Evolutionary conservation across 2,329 filamentous ascomycete genomes (phyloP).

Genomic region (Pyrenophora tritici-repentis): DNA sequence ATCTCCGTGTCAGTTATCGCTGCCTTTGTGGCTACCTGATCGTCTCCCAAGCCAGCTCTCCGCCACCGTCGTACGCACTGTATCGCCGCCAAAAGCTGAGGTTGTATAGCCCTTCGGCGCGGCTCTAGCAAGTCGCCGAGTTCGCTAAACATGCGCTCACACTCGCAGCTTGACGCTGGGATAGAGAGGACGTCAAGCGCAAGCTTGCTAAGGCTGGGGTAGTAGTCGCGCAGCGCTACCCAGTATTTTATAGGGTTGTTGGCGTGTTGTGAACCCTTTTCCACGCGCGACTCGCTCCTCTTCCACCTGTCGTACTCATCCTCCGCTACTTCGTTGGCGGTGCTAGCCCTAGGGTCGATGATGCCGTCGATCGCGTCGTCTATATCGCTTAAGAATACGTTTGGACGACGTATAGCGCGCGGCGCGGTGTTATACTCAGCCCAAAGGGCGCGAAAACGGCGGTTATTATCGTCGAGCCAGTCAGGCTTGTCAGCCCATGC

Average conservation of each 20-base stretch:
- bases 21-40: no score
- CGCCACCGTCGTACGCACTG: no score
- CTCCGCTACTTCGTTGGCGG: no score
- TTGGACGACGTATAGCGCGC: neutral
- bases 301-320: neutral
- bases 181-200: slow-evolving; percentile 5
- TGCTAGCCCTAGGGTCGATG: no score
- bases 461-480: neutral
- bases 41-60: no score
- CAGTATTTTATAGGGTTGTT: no score
- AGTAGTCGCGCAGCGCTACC: neutral
- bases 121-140: slow-evolving; percentile 8
- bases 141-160: slow-evolving; percentile 7
- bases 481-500: neutral
- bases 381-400: neutral
- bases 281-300: neutral
- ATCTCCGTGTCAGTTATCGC: no score
- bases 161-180: neutral
- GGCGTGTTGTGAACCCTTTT: neutral
- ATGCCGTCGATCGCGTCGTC: neutral
- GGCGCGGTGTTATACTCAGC: neutral
- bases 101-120: no score
- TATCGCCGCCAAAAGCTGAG: no score
- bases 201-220: neutral
- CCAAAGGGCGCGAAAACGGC: neutral